These are phyloP conservation scores for Mercurialis annua DNA, from an alignment of 345 rosid species.

Conservation along the genomic window DNA sequence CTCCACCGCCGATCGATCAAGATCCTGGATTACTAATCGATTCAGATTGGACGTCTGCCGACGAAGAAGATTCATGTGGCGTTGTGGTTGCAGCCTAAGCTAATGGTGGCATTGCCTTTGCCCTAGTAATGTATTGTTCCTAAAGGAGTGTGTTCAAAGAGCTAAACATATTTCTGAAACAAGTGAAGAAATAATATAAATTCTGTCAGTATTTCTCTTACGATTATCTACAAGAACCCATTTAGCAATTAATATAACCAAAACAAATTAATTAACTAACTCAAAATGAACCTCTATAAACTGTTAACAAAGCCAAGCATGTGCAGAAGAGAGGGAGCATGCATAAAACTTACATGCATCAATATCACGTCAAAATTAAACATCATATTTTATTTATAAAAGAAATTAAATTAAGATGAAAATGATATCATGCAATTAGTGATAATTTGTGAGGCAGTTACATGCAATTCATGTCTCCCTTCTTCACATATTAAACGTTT, in stretches of 20 bases:
- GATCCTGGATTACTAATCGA: too few relatives aligned
- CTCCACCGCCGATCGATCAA: too few relatives aligned
- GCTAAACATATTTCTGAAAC: too few relatives aligned
- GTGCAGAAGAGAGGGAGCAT: conserved; percentile 13
- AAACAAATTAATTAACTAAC: conserved; percentile 6
- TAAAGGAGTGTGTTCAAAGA: too few relatives aligned
- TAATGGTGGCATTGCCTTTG: too few relatives aligned
- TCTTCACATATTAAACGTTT: conserved; percentile 24
- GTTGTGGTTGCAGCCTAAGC: too few relatives aligned
- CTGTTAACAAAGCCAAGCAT: conserved; percentile 13
- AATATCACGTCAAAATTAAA: conserved; percentile 33
- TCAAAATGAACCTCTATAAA: conserved; percentile 19
- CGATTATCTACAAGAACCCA: too few relatives aligned
- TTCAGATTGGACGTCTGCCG: too few relatives aligned
- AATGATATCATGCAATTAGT: conserved; percentile 60
- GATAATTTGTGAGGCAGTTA: conserved; percentile 41
- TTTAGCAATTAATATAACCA: neutral
- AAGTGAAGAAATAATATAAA: too few relatives aligned
- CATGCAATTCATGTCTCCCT: conserved; percentile 52
- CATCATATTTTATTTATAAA: conserved; percentile 31
- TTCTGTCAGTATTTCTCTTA: too few relatives aligned
- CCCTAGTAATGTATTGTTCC: too few relatives aligned
- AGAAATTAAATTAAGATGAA: conserved; percentile 41
- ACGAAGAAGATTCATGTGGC: too few relatives aligned
- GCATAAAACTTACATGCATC: conserved; percentile 20